Conservation (phyloP, 352 stramenopile genomes). For the Phytophthora europaea region DNA sequence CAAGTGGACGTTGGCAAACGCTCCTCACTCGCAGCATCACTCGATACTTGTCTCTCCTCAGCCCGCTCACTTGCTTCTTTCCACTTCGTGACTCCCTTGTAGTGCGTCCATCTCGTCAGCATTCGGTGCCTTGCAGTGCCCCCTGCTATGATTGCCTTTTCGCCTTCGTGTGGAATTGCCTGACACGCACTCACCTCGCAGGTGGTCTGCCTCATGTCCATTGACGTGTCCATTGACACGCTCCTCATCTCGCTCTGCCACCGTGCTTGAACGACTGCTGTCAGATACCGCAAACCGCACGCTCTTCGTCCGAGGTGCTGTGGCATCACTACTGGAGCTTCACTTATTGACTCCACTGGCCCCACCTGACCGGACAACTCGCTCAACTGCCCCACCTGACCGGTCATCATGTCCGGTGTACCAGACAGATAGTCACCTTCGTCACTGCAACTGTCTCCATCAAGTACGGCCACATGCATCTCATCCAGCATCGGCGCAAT, state of each 20-base stretch:
- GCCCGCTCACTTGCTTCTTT: background rate
- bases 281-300: background rate
- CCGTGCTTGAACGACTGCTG: background rate
- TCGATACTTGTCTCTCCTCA: background rate
- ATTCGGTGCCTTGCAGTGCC: background rate
- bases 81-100: background rate
- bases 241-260: background rate
- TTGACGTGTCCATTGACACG: background rate
- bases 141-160: background rate
- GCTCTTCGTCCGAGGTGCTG: background rate
- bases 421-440: background rate
- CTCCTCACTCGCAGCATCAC: background rate
- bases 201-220: background rate
- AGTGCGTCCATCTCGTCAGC: background rate
- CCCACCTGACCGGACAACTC: background rate
- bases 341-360: background rate
- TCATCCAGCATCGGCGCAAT: background rate
- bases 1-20: background rate
- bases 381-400: background rate
- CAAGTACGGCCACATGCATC: background rate
- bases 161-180: background rate
- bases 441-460: background rate
- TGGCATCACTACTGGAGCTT: background rate
- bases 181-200: background rate
- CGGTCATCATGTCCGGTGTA: background rate